Evolutionary conservation across 1,139 yeast species (phyloP), one percentile per base, ranked within the genome.

Genomic region (Taphrina wiesneri): DNA sequence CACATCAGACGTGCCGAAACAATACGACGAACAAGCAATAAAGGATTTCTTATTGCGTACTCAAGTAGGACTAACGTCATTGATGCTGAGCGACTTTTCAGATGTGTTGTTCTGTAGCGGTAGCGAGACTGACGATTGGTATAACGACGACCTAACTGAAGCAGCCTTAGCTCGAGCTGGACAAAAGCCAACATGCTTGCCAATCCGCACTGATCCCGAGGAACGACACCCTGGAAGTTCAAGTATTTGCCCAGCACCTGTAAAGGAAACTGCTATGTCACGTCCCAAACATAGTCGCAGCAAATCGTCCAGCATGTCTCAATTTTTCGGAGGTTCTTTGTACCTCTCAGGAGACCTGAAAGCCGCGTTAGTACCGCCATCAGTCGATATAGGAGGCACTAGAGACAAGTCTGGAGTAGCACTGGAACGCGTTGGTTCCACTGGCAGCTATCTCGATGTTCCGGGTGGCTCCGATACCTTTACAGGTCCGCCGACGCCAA

Each of bases 61-160:
- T 2, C 56, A 45, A 21, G 17, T 51, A 23, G 57, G 56, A 7
- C 39, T 62, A 25, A 36, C 30, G 25, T 11, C 47, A 7, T 43
- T 62, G 28, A 51, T 62, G 6, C n/a, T 62, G 1, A 51, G 53
- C 3, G 65, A 62, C 43, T 30, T 62, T 21, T 57, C 60, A 13
- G 47, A 54, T 32, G 19, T 43, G 19, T 39, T 53, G n/a, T 62
- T 53, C 36, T 23, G 34, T 15, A 26, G 41, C 15, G 65, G 65
- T 15, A 45, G 54, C n/a, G 65, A 62, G 28, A 53, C 65, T 11
- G 65, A 62, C 23, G 60, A 53, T 3, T 62, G 65, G 65, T 34
- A 32, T 21, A 43, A 45, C 23, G 49, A 43, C 13, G 65, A 62
- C 13, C 36, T 62, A 25, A 36, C 49, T 11, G 65, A 62, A 28